These are phyloP conservation scores for Chrysoporthe puriensis DNA, from an alignment of 2,329 filamentous ascomycete species.

Conservation along the genomic window DNA sequence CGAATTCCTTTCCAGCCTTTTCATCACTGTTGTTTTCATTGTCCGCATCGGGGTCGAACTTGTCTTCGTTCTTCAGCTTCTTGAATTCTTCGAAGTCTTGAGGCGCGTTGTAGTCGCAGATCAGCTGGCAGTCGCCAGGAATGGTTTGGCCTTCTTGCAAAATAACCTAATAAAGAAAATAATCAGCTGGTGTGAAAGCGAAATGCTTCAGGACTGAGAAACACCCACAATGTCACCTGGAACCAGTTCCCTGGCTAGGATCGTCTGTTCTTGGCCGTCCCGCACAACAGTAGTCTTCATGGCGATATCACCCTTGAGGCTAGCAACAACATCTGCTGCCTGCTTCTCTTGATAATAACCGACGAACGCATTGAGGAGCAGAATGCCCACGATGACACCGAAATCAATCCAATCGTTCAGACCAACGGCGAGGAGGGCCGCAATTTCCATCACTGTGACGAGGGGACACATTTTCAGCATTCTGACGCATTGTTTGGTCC, in stretches of 20 bases:
- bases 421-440: constrained; percentile 72
- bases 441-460: constrained; percentile 69
- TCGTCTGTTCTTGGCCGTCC: constrained; percentile 66
- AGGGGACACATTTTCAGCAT: neutral
- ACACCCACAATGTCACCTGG: constrained; percentile 63
- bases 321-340: constrained; percentile 73
- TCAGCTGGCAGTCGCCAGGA: constrained; percentile 69
- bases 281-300: constrained; percentile 71
- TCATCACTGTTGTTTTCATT: constrained; percentile 33
- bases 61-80: constrained; percentile 70
- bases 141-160: constrained; percentile 71
- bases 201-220: too few relatives aligned
- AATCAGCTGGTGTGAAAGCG: constrained; percentile 44
- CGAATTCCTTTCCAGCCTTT: constrained; percentile 3
- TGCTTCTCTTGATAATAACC: constrained; percentile 82
- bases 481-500: neutral
- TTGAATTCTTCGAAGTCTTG: constrained; percentile 47
- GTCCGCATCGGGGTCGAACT: constrained; percentile 38
- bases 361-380: constrained; percentile 71
- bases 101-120: constrained; percentile 70
- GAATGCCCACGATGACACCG: constrained; percentile 74
- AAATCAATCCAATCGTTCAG: constrained; percentile 75
- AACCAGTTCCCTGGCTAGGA: constrained; percentile 72
- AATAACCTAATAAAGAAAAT: constrained; percentile 52
- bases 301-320: constrained; percentile 74